Conservation (phyloP, 2,329 filamentous ascomycete species). For the Sphaerostilbella broomeana region DNA sequence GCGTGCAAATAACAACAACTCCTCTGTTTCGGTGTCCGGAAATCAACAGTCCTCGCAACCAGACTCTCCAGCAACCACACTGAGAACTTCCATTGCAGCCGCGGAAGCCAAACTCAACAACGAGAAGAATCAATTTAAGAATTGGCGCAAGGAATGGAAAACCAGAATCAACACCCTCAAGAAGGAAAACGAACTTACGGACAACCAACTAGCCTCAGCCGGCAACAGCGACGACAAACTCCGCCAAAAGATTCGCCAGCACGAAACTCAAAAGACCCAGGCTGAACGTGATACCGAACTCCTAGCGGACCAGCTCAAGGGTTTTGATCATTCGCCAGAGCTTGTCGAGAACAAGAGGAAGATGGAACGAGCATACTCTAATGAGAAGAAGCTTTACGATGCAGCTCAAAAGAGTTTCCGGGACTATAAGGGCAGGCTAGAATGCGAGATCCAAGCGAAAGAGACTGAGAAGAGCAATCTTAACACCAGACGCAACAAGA, state of each 20-base stretch:
- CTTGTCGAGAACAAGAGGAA: slow-evolving; percentile 51
- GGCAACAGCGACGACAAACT: slow-evolving; percentile 71
- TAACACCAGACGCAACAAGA: slow-evolving; percentile 65
- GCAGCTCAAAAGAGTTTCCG: slow-evolving; percentile 47
- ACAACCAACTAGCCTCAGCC: slow-evolving; percentile 58
- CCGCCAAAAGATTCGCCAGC: slow-evolving; percentile 67
- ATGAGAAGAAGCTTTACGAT: slow-evolving; percentile 55
- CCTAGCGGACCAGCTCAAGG: slow-evolving; percentile 53
- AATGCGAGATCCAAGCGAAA: slow-evolving; percentile 55
- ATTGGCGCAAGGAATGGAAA: slow-evolving; percentile 68
- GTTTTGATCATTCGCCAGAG: slow-evolving; percentile 57
- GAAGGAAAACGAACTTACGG: slow-evolving; percentile 67
- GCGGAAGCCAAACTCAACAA: slow-evolving; percentile 65
- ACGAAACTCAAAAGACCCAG: slow-evolving; percentile 65
- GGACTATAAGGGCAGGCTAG: slow-evolving; percentile 53
- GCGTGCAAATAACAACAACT: slow-evolving; percentile 25
- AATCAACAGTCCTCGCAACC: slow-evolving; percentile 59
- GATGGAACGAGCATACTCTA: slow-evolving; percentile 45
- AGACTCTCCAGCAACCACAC: slow-evolving; percentile 68
- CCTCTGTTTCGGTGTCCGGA: slow-evolving; percentile 28
- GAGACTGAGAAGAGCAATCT: slow-evolving; percentile 58
- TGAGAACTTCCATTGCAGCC: slow-evolving; percentile 68
- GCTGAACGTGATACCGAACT: slow-evolving; percentile 50
- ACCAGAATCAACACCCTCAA: slow-evolving; percentile 58
- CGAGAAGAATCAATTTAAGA: slow-evolving; percentile 62